Percentiles rank a stretch among this genome's conserved stretches.
phyloP scores from a whole-genome alignment of 106 monocot genomes.

The Iris macrosiphon region DNA sequence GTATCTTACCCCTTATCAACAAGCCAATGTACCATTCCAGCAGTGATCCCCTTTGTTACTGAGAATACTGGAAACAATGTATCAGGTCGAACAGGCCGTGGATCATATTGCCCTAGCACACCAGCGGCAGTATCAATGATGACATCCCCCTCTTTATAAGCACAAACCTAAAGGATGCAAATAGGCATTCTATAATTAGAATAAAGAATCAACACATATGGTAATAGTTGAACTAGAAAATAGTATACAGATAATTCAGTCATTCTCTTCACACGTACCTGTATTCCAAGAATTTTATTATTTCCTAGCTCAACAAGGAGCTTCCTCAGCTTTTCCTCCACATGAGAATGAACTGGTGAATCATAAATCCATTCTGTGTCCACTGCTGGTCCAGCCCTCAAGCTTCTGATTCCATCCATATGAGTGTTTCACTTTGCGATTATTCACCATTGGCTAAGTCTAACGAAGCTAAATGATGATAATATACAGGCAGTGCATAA shows the following conservation, averaged over 20 bases:
- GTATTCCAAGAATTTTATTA: constrained; percentile 85
- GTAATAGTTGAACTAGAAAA: too few relatives aligned
- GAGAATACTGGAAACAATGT: constrained; percentile 93
- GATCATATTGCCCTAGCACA: constrained; percentile 95
- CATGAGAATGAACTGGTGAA: constrained; percentile 74
- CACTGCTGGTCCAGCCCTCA: constrained; percentile 21
- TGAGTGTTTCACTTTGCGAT: not conserved
- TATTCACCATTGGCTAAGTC: not conserved
- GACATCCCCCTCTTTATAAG: constrained; percentile 91
- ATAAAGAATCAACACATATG: too few relatives aligned
- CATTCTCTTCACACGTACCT: constrained; percentile 56
- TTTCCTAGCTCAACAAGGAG: constrained; percentile 63
- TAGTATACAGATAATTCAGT: too few relatives aligned
- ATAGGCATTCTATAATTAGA: too few relatives aligned
- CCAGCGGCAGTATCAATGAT: constrained; percentile 97
- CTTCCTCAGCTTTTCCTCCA: constrained; percentile 75
- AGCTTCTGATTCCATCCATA: constrained; percentile 52
- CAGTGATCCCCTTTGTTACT: constrained; percentile 84
- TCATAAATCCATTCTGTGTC: constrained; percentile 59
- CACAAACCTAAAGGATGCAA: constrained; percentile 83
- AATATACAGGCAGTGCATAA: not conserved
- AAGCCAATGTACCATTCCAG: constrained; percentile 90
- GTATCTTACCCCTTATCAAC: constrained; percentile 65
- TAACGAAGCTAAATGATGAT: constrained; percentile 1
- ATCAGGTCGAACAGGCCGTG: constrained; percentile 88